A percentile compares a stretch with the other conserved stretches of the same genome.
phyloP scores from a whole-genome alignment of 768 basidiomycete genomes.

The Serendipita vermifera region DNA sequence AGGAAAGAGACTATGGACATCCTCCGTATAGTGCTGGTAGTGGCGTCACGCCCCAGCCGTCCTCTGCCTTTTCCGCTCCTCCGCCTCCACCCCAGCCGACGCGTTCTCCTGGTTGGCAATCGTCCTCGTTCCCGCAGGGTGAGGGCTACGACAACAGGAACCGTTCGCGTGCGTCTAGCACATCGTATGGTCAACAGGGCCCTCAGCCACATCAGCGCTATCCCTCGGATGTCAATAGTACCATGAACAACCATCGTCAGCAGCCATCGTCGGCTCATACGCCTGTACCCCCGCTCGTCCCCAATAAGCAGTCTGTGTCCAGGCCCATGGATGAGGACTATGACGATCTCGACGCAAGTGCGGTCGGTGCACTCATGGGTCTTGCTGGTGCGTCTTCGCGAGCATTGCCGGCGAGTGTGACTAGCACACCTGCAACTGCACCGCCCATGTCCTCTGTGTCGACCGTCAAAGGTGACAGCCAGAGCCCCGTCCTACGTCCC shows the following conservation, averaged over 20 bases:
- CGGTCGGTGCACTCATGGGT: background rate
- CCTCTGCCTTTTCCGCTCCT: background rate
- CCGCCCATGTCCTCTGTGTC: background rate
- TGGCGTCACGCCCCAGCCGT: background rate
- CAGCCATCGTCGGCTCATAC: background rate
- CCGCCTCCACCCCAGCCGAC: too few species aligned
- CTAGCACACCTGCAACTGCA: background rate
- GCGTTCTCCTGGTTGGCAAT: too few species aligned
- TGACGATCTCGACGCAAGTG: background rate
- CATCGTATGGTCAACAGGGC: slow-evolving; percentile 6
- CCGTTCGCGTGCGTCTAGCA: background rate
- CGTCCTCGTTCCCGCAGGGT: background rate
- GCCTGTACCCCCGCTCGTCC: slow-evolving; percentile 1
- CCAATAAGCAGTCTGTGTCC: background rate
- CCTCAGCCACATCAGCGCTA: background rate
- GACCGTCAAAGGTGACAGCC: background rate
- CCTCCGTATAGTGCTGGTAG: background rate
- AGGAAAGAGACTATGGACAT: background rate
- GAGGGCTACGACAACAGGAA: background rate
- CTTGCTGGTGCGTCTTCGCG: background rate
- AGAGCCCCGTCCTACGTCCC: background rate
- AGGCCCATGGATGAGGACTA: background rate
- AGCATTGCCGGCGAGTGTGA: background rate
- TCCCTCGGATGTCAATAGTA: too few species aligned
- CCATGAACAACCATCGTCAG: too few species aligned